Conservation (phyloP, 2,329 filamentous ascomycete species). For the Botrytis fragariae region DNA sequence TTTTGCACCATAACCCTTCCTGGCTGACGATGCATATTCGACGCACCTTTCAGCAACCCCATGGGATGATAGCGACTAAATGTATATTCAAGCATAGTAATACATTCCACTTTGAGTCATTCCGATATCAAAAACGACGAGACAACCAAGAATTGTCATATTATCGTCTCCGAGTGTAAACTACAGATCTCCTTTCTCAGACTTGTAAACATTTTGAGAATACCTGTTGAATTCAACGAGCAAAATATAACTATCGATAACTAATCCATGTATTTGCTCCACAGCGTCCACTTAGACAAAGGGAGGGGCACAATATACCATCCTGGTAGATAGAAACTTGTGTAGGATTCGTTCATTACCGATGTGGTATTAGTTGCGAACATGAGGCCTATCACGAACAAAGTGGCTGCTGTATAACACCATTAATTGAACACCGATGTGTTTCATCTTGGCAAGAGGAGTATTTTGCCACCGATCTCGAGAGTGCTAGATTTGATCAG, state of each 20-base stretch:
- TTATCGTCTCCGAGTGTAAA: neutral
- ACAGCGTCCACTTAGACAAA: constrained; percentile 19
- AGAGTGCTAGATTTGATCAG: neutral
- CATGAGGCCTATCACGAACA: constrained; percentile 15
- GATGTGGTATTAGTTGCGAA: constrained; percentile 10
- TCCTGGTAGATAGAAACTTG: constrained; percentile 6
- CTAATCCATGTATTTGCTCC: constrained; percentile 5
- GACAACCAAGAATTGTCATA: neutral
- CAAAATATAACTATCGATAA: neutral
- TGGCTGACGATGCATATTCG: constrained; percentile 12
- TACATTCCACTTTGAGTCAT: neutral
- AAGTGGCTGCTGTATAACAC: constrained; percentile 18
- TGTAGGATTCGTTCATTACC: constrained; percentile 14
- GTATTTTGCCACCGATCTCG: neutral
- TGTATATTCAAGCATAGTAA: neutral
- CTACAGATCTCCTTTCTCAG: neutral
- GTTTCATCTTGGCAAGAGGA: neutral
- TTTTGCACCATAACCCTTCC: constrained; percentile 15
- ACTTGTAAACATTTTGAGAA: neutral
- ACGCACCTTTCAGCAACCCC: constrained; percentile 3
- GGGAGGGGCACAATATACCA: constrained; percentile 3
- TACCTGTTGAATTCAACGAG: neutral
- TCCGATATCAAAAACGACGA: neutral
- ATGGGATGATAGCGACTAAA: neutral
- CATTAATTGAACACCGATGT: neutral